A percentile compares a stretch with the other conserved stretches of the same genome.
Conservation (phyloP, 1,139 yeast species). For the Yamadazyma jaroonii region DNA sequence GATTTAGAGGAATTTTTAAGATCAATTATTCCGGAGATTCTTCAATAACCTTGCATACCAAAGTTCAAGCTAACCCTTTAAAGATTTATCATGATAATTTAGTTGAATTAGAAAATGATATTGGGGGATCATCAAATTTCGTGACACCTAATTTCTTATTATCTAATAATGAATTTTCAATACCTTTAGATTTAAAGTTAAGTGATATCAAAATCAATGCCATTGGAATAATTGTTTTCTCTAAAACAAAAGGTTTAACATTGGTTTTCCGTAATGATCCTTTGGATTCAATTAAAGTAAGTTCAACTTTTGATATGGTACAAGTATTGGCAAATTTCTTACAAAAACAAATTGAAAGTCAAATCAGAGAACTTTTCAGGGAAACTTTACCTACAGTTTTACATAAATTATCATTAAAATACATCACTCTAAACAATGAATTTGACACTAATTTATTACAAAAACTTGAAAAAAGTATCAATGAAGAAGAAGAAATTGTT, state of each 20-base stretch:
- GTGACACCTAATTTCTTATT: conserved; percentile 66
- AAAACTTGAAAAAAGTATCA: conserved; percentile 1
- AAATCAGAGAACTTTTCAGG: conserved; percentile 74
- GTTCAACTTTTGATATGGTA: conserved; percentile 81
- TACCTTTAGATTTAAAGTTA: conserved; percentile 74
- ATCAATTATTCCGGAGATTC: conserved; percentile 80
- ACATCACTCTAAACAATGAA: conserved; percentile 39
- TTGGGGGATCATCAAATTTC: conserved; percentile 34
- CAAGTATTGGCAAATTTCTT: conserved; percentile 79
- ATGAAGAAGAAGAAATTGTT: conserved; percentile 12
- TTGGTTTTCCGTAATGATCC: conserved; percentile 89
- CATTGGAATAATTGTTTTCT: conserved; percentile 80
- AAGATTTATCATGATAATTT: conserved; percentile 61
- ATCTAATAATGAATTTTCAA: conserved; percentile 66
- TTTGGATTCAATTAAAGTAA: conserved; percentile 74
- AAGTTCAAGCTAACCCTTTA: conserved; percentile 81
- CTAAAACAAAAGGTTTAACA: conserved; percentile 79
- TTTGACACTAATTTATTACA: conserved; percentile 1
- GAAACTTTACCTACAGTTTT: conserved; percentile 82
- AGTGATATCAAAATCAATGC: conserved; percentile 75
- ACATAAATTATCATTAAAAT: conserved; percentile 71
- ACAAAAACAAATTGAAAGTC: conserved; percentile 79
- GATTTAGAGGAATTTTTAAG: conserved; percentile 84
- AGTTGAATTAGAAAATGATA: conserved; percentile 34
- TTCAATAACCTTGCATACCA: conserved; percentile 72